These are phyloP conservation scores for Geotrichum klebahnii DNA, from an alignment of 1,139 yeast species.

Conservation along the genomic window DNA sequence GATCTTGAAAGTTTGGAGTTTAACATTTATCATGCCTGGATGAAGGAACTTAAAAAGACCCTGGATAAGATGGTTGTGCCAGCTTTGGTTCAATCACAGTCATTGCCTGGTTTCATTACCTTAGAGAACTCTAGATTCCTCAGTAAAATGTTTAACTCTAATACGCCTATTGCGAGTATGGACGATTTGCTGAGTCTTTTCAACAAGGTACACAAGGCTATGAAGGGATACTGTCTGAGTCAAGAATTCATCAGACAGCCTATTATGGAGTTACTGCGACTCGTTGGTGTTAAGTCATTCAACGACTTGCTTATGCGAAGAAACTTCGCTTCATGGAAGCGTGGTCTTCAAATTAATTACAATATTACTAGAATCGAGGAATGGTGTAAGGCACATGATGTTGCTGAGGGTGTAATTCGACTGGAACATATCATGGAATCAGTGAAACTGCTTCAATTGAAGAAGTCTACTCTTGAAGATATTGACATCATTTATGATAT, in stretches of 20 bases:
- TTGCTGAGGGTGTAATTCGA: constrained; percentile 84
- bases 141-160: constrained; percentile 71
- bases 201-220: constrained; percentile 88
- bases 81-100: constrained; percentile 90
- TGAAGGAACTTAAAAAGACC: constrained; percentile 90
- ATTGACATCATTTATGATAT: constrained; percentile 90
- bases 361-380: constrained; percentile 95
- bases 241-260: constrained; percentile 81
- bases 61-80: constrained; percentile 88
- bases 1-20: constrained; percentile 91
- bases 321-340: constrained; percentile 92
- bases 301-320: constrained; percentile 94
- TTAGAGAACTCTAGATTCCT: constrained; percentile 83
- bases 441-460: constrained; percentile 85
- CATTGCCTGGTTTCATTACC: constrained; percentile 93
- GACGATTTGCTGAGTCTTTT: constrained; percentile 88
- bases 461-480: constrained; percentile 86
- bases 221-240: constrained; percentile 88
- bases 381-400: constrained; percentile 95
- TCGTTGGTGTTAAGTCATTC: constrained; percentile 91
- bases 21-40: constrained; percentile 95
- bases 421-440: constrained; percentile 89
- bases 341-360: constrained; percentile 94
- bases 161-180: constrained; percentile 75
- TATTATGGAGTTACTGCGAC: constrained; percentile 73